A percentile compares a stretch with the other conserved stretches of the same genome.
phyloP scores from a whole-genome alignment of 108 stramenopile genomes.

The Skeletonema potamos region DNA sequence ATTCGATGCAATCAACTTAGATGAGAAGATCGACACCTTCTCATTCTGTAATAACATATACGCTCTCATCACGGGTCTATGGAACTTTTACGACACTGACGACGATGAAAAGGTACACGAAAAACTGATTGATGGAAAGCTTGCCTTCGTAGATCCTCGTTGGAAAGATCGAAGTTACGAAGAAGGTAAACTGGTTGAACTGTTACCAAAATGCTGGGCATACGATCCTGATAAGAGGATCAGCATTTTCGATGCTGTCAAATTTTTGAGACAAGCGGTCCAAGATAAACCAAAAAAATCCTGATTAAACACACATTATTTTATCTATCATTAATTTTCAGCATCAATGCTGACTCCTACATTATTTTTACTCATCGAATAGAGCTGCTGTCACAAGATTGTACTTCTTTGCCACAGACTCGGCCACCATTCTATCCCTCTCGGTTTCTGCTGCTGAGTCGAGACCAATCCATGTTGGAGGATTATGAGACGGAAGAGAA shows the following conservation, averaged over 20 bases:
- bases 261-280: conserved; percentile 47
- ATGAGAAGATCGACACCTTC: conserved; percentile 79
- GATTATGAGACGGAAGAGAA: conserved; percentile 64
- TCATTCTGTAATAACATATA: conserved; percentile 77
- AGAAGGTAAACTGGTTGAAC: conserved; percentile 64
- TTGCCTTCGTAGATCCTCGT: conserved; percentile 66
- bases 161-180: conserved; percentile 63
- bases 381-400: conserved; percentile 31
- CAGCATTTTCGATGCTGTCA: conserved; percentile 66
- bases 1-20: conserved; percentile 47
- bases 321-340: no score
- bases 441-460: conserved; percentile 66
- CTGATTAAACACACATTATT: no score
- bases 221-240: conserved; percentile 65
- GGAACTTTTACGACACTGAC: conserved; percentile 68
- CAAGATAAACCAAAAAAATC: conserved; percentile 25
- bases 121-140: conserved; percentile 51
- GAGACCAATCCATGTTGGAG: conserved; percentile 85
- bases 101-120: conserved; percentile 57
- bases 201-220: conserved; percentile 74
- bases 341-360: no score
- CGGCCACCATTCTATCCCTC: conserved; percentile 60
- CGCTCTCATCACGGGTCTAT: conserved; percentile 56
- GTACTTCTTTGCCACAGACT: conserved; percentile 61
- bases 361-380: conserved; percentile 23